Percentiles rank a stretch among this genome's conserved stretches.
Conservation (phyloP, 164 flowering plant genomes). For the Nelumbo lutea region DNA sequence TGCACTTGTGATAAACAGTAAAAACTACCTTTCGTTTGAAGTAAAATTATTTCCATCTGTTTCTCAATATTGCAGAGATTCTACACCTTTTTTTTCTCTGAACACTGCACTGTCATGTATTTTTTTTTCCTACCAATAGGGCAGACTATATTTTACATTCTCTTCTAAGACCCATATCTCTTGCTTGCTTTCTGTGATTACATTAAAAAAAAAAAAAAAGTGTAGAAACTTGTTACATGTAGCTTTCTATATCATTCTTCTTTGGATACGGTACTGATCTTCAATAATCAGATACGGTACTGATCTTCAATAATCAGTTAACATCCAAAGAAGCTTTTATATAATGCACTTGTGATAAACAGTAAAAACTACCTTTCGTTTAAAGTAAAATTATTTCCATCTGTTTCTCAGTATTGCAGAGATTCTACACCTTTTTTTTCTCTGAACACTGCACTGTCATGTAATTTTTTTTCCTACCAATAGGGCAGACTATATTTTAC, state of each 20-base stretch:
- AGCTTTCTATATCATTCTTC: no score
- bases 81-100: slow-evolving; percentile 19
- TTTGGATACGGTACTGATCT: no score
- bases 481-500: slow-evolving; percentile 22
- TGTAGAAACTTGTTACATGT: slow-evolving; percentile 27
- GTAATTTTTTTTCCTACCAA: slow-evolving; percentile 19
- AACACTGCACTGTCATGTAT: slow-evolving; percentile 18
- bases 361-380: neutral
- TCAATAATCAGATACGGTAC: neutral
- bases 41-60: slow-evolving; percentile 19
- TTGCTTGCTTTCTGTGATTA: slow-evolving; percentile 15
- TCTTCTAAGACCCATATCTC: slow-evolving; percentile 16
- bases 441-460: slow-evolving; percentile 20
- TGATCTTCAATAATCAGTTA: no score
- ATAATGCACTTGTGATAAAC: neutral
- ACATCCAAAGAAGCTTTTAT: neutral
- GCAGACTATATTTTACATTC: slow-evolving; percentile 20
- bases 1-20: neutral
- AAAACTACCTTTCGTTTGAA: neutral
- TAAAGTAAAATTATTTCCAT: slow-evolving; percentile 16
- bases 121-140: slow-evolving; percentile 21
- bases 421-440: slow-evolving; percentile 21
- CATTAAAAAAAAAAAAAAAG: slow-evolving; percentile 2
- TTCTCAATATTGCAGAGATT: slow-evolving; percentile 28
- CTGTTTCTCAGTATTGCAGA: slow-evolving; percentile 25